Evolutionary conservation across 2,329 filamentous ascomycete genomes (phyloP), one percentile per base, ranked within the genome.

Genomic region (Diplodia corticola): DNA sequence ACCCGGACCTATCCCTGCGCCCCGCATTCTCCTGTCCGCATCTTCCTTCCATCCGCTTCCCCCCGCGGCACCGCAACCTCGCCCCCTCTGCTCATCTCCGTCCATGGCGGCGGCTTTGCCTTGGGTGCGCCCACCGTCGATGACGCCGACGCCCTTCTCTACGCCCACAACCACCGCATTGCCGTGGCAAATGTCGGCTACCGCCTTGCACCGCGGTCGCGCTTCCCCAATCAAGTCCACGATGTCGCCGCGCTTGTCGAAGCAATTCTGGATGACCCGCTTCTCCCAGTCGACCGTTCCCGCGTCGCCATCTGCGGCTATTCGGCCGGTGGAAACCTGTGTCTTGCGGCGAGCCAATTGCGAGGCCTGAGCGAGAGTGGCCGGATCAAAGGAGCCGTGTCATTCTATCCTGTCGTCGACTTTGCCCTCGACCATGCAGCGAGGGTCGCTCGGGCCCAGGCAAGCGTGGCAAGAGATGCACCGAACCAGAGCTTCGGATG

Each of bases 91-190:
- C 76, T 85, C 53, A 74, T 86, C 51, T 79, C 81, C 64, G 78
- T 85, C 69, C 84, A 86, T 69, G 84, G 84, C 64, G 83, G 84
- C 67, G 83, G 82, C 46, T 84, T 83, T 70, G 75, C 77, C 30
- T 30, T 85, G 50, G 79, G 80, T 72, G 70, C 77, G 22, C 78
- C 83, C 0, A 67, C 73, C 55, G 73, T 81, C 50, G 81, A 84
- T 69, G 82, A 85, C 72, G 69, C 70, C n/a, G 83, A 83, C 76
- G 84, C 81, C 72, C 72, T 72, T 46, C 68, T 70, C 65, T 83
- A 83, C 68, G 76, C 82, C 26, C 73, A 78, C 60, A 68, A 71
- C 1, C 76, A 80, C 63, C 70, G 72, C 61, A 74, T 81, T 66
- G 73, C 85, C 9, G 81, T 85, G 15, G 71, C 85, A 17, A 79